Base-by-base conservation (phyloP, 2,329 filamentous ascomycete genomes). In the Calonectria naviculata region DNA sequence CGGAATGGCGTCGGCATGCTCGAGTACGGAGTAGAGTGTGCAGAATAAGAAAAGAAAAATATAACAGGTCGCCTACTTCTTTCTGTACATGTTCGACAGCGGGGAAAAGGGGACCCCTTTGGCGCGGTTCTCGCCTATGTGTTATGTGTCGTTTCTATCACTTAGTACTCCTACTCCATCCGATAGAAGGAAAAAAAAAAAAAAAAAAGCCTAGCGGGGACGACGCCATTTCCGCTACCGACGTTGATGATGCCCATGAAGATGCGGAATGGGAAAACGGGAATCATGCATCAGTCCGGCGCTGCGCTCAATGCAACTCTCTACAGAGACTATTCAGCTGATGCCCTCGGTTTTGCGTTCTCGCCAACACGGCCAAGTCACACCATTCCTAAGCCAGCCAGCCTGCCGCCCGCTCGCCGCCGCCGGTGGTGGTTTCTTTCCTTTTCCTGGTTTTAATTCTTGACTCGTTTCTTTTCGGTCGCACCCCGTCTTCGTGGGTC, bases 401-500 rank as follows among this genome's bases (percentile, higher is more conserved):
- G n/a, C n/a, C n/a, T n/a, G n/a, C n/a, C n/a, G n/a, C n/a, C n/a
- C n/a, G n/a, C n/a, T n/a, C n/a, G n/a, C n/a, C n/a, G n/a, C n/a
- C 9, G 34, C 34, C 5, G 9, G 9, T 13, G 34, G 34, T 9
- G 9, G 34, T 54, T 62, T 49, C 41, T 54, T 70, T 69, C 67
- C 65, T 77, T 74, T 63, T 60, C 52, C 44, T 46, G 47, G 21
- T 38, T 38, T 62, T 42, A 68, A 28, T 65, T 13, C 49, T 52
- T 61, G 44, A 60, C 38, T 46, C 60, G 21, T 67, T 62, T 46
- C n/a, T 63, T 13, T 44, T 46, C 46, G 52, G n/a, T 70, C 24
- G 17, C 28, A 62, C 17, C 21, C 28, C 44, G 19, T n/a, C n/a
- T n/a, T n/a, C 58, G 42, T 71, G 56, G 49, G 42, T 10, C 41